Evolutionary conservation across 768 basidiomycete genomes (phyloP).

Genomic region (Podaxis sp.): DNA sequence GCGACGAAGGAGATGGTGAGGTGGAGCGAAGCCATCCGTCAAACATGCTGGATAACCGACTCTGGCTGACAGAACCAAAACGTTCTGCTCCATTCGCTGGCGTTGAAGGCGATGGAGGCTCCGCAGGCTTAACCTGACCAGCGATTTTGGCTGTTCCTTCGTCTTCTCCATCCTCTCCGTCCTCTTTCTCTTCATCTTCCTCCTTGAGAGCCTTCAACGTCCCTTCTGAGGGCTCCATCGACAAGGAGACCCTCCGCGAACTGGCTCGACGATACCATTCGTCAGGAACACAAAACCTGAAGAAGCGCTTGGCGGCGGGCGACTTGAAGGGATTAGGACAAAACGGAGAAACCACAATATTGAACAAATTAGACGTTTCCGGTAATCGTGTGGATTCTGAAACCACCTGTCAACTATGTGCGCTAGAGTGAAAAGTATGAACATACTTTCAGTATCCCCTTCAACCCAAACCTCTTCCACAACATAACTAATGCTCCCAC

Average conservation of each 20-base stretch:
- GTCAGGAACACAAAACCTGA: constrained; percentile 72
- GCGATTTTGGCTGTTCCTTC: constrained; percentile 65
- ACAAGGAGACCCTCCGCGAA: constrained; percentile 49
- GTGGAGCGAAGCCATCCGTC: constrained; percentile 60
- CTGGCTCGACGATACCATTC: constrained; percentile 79
- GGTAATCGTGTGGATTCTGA: constrained; percentile 48
- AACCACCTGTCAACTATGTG: not conserved
- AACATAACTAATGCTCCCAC: constrained; percentile 68
- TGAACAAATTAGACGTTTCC: constrained; percentile 38
- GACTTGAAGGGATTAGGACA: constrained; percentile 42
- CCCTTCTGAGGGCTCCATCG: constrained; percentile 50
- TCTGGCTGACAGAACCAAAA: constrained; percentile 54
- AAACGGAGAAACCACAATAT: constrained; percentile 41
- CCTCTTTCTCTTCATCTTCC: constrained; percentile 41
- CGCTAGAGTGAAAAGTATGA: constrained; percentile 17
- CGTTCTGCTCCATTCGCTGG: constrained; percentile 42
- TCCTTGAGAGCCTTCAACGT: constrained; percentile 52
- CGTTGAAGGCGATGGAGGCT: constrained; percentile 11
- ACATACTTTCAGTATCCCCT: constrained; percentile 55
- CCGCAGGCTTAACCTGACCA: constrained; percentile 21
- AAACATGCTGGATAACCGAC: constrained; percentile 65
- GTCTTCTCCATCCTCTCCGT: constrained; percentile 33
- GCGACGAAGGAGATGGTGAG: constrained; percentile 33
- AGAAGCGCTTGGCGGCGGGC: constrained; percentile 39
- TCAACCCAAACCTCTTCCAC: constrained; percentile 68